Conservation (phyloP, 192 early-diverging fungal species). For the Podila minutissima region DNA sequence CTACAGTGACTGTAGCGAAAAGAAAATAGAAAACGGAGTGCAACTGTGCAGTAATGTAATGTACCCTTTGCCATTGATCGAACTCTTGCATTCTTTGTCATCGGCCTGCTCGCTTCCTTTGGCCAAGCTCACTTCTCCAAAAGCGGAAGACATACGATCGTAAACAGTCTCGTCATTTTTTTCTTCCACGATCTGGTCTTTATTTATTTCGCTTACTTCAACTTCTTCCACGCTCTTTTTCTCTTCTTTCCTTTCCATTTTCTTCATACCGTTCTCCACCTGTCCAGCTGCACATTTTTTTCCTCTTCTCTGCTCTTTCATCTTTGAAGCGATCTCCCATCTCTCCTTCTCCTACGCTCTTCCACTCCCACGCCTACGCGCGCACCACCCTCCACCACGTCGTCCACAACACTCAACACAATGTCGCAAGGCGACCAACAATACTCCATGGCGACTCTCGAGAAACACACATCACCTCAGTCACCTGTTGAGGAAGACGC, state of each 20-base stretch:
- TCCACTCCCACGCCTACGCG: background rate
- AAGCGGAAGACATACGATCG: background rate
- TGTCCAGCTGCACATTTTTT: background rate
- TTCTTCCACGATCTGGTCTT: background rate
- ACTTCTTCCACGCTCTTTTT: background rate
- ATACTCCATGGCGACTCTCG: background rate
- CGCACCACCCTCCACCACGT: background rate
- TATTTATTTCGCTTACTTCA: background rate
- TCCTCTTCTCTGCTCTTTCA: no score
- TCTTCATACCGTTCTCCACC: background rate
- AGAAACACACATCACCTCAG: background rate
- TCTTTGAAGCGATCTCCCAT: no score
- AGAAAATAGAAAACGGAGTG: no score
- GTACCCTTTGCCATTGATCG: no score
- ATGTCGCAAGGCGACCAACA: slow-evolving; percentile 1
- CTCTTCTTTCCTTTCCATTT: background rate
- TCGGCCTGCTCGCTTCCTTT: no score
- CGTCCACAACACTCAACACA: background rate
- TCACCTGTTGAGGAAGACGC: background rate
- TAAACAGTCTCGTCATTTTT: background rate
- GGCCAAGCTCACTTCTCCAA: no score
- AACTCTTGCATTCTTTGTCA: no score
- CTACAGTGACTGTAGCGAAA: no score
- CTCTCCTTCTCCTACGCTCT: background rate
- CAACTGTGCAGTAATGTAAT: no score